phyloP scores from a whole-genome alignment of 441 rosid genomes.

The Omphalea diandra region DNA sequence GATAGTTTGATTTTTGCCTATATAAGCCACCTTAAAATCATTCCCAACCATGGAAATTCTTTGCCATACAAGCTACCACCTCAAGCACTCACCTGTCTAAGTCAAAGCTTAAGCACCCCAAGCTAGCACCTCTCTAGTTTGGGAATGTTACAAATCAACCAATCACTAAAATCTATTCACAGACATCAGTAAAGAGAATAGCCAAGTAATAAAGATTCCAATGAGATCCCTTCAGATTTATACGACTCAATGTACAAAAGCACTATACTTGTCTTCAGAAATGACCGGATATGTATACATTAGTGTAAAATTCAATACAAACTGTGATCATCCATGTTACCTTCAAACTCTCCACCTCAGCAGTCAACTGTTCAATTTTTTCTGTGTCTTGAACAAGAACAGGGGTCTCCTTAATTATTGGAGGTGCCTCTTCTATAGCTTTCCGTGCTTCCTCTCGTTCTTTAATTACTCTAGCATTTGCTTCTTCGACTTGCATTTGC shows the following conservation, averaged over 20 bases:
- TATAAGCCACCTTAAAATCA: no score
- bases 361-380: conserved; percentile 57
- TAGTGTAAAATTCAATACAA: neutral
- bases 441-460: conserved; percentile 85
- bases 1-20: no score
- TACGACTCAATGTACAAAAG: neutral
- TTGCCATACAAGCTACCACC: no score
- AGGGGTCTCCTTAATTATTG: conserved; percentile 79
- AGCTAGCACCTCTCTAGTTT: no score
- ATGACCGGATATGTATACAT: neutral
- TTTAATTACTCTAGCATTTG: conserved; percentile 64
- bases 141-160: no score
- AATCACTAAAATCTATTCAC: neutral
- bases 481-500: conserved; percentile 77
- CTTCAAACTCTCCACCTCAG: conserved; percentile 86
- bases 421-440: conserved; percentile 90
- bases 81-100: no score
- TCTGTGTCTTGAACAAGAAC: conserved; percentile 83
- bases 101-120: no score
- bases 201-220: neutral
- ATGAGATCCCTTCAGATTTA: neutral
- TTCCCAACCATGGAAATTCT: no score
- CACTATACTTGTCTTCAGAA: neutral
- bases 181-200: neutral
- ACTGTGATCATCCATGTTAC: conserved; percentile 32